Base-by-base conservation (phyloP, 257 asterid species). In the Paulownia fortunei region DNA sequence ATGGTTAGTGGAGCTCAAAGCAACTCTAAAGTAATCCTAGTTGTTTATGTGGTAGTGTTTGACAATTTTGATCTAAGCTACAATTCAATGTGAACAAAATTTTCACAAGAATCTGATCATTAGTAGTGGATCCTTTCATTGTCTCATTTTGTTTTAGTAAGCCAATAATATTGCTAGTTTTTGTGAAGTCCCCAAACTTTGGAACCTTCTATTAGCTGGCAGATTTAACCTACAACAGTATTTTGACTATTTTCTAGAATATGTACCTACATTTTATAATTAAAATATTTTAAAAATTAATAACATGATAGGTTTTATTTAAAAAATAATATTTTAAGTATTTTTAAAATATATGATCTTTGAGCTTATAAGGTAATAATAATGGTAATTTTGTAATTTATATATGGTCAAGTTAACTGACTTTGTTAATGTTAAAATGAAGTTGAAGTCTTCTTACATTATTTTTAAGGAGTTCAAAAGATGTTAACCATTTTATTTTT, bases 101-200 rank as follows among this genome's bases (percentile, higher is more conserved):
- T 41, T 7, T 18, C 10, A 37, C 39, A 59, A 71, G 86, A 86
- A 86, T 86, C 86, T 69, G 46, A 19, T 37, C 4, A 77, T 56
- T 39, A 19, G 46, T 54, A 76, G 75, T 72, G 21, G 15, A 44
- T 42, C 9, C 27, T 37, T 70, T 70, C 41, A 4, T 58, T 18
- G 15, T 27, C 36, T 58, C 16, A 9, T 78, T 42, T 15, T 7
- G 24, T 64, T n/a, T 71, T n/a, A n/a, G 1, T 37, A 52, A 26
- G 61, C 66, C 79, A 60, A 75, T 23, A 26, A 34, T 19, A 44
- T 12, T 27, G 1, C 6, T 21, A 65, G 47, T 16, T 72, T 71
- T 76, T 82, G 86, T 74, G 47, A 80, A 59, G 3, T 56, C 76
- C 81, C 88, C 88, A 73, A 82, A 84, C 88, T 82, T 79, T 8